Base-by-base conservation (phyloP, 768 basidiomycete species). In the Boletus reticuloceps region DNA sequence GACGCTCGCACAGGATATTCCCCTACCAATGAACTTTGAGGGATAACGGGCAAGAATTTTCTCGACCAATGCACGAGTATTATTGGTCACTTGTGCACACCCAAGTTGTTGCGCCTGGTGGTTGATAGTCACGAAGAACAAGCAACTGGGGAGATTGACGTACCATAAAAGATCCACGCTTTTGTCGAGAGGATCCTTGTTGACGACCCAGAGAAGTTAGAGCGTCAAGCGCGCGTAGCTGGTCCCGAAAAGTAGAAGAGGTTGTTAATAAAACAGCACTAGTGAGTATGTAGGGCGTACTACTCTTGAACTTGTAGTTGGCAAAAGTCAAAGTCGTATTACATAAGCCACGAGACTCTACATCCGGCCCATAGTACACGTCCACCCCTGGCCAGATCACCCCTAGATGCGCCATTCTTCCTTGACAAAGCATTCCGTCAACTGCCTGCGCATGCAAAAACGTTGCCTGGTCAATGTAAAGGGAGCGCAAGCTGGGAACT, bases 401-500 rank as follows among this genome's bases (percentile, higher is more conserved):
- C 52, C 67, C 60, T 20, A 83, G 68, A 13, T 50, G 40, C 29
- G 55, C 45, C 52, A 61, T 58, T 16, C 50, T 57, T 27, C 50
- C 62, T 5, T 63, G 64, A 37, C 69, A 64, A 54, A 77, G 62
- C 54, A 77, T 64, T n/a, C 62, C 59, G 7, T 75, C 77, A 27
- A 83, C 64, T 19, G 66, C 65, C n/a, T 58, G 51, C 4, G 80
- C 70, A 7, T 69, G 68, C 50, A 84, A 66, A 56, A 78, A 75
- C 34, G 78, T 77, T 1, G 77, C 79, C 63, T 80, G 81, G 2
- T 79, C 80, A 3, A 84, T 67, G 58, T 79, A 72, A 29, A 84
- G 61, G n/a, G 66, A 69, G 40, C 20, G 20, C 20, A 20, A 2
- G 20, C 20, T 20, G 20, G n/a, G n/a, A n/a, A n/a, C n/a, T n/a